Evolutionary conservation across 257 asterid species (phyloP).

Genomic region (Solanum paucissectum): DNA sequence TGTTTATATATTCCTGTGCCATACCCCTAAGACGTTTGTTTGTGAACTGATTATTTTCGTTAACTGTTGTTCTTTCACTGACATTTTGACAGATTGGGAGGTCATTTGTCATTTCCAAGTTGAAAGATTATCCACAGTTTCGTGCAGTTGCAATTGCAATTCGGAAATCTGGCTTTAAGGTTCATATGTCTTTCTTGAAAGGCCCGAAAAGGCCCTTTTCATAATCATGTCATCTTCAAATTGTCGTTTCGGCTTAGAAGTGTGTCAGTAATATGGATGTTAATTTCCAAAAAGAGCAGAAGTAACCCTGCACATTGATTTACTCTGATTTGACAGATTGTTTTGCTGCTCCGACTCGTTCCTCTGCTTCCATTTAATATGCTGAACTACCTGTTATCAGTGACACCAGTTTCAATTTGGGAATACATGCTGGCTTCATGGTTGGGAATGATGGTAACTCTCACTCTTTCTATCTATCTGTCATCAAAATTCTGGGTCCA

Average conservation of each 20-base stretch:
- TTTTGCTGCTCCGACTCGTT: conserved; percentile 85
- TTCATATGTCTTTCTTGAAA: conserved; percentile 4
- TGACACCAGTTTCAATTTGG: conserved; percentile 76
- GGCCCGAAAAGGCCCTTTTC: not conserved
- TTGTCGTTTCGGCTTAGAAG: not conserved
- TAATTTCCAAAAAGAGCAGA: not conserved
- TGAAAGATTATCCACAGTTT: conserved; percentile 88
- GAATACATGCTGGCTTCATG: conserved; percentile 93
- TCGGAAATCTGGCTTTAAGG: conserved; percentile 89
- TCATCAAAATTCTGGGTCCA: not conserved
- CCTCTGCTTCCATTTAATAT: conserved; percentile 93
- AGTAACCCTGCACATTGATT: not conserved
- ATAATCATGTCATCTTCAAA: not conserved
- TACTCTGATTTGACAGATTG: conserved; percentile 48
- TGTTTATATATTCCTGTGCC: not conserved
- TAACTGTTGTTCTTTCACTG: not conserved
- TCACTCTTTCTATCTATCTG: not conserved
- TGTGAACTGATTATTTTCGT: not conserved
- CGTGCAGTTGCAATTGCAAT: conserved; percentile 84
- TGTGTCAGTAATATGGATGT: not conserved
- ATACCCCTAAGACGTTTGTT: not conserved
- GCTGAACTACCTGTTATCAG: conserved; percentile 93
- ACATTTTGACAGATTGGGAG: conserved; percentile 61
- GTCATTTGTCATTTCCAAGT: conserved; percentile 80
- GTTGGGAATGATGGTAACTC: conserved; percentile 97